Base-by-base conservation (phyloP, 805 yeast species). In the Starmera pachycereana region DNA sequence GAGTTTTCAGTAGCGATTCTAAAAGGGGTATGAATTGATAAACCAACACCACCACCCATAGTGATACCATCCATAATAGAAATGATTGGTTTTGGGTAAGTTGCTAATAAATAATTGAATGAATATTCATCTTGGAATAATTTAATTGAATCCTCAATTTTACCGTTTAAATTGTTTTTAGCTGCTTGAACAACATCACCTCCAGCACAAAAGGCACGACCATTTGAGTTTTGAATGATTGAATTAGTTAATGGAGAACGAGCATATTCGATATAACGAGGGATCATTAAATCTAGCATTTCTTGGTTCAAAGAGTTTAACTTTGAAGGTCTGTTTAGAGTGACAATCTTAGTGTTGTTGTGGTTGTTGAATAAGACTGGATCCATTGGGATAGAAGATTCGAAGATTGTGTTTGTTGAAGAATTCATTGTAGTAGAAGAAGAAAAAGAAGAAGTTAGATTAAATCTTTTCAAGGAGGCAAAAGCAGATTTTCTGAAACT, bases 21-120 rank as follows among this genome's bases (percentile, higher is more conserved):
- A 69, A 90, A 90, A 4, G 96, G 90, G 11, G 86, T 81, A 62
- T 92, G 97, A 33, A 86, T 81, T 1, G 90, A 71, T 35, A 92
- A 65, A 5, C 98, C 97, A 35, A 88, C 95, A 51, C 97, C 97
- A 39, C 97, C 97, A 40, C 97, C 98, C 95, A 92, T 87, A 25
- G 90, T 86, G 51, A 90, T 85, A 18, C 97, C 97, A 56, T 92
- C 81, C 77, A 83, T 80, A 32, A 87, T 54, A 0, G 95, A 69
- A n/a, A 92, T 79, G 44, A 84, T 71, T 2, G 97, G 97, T 65
- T 88, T 90, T 43, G 78, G 66, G 51, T 77, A 88, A n/a, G 90
- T 79, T 9, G 95, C 80, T 44, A 89, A 67, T 38, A 81, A 64
- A 54, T 79, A 83, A 66, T 92, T 79, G 53, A 92, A 65, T 45